A percentile compares a stretch with the other conserved stretches of the same genome.
phyloP scores from a whole-genome alignment of 257 asterid species.

The Capsicum chinense region DNA sequence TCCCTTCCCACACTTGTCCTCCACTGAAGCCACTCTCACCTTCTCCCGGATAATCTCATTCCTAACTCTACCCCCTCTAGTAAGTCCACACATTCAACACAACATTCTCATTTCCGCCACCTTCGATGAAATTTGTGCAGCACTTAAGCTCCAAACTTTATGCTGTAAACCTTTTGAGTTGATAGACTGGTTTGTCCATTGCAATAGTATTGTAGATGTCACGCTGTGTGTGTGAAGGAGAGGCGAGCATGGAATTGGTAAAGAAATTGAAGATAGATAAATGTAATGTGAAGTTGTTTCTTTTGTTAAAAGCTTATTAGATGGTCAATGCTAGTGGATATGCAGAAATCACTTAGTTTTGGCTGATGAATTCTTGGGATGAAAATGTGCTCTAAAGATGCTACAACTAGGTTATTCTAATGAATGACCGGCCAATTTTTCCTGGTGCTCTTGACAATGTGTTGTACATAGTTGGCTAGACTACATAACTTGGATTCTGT shows the following conservation, averaged over 20 bases:
- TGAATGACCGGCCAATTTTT: neutral
- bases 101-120: neutral
- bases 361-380: slow-evolving; percentile 11
- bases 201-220: slow-evolving; percentile 22
- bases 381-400: neutral
- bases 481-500: neutral
- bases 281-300: neutral
- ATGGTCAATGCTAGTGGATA: slow-evolving; percentile 4
- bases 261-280: slow-evolving; percentile 11
- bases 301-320: slow-evolving; percentile 2
- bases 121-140: slow-evolving; percentile 9
- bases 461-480: neutral
- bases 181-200: neutral
- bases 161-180: slow-evolving; percentile 17
- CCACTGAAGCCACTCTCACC: too few species aligned
- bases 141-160: neutral
- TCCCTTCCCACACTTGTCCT: too few species aligned
- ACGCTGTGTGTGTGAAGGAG: neutral
- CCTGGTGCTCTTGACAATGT: neutral
- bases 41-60: too few species aligned
- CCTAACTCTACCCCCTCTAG: too few species aligned
- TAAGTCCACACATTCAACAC: too few species aligned
- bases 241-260: neutral
- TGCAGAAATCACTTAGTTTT: neutral
- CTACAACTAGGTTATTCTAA: slow-evolving; percentile 1